Percentiles rank a stretch among this genome's conserved stretches.
Evolutionary conservation across 169 alveolate genomes (phyloP).

Genomic region (Plasmodium gaboni): DNA sequence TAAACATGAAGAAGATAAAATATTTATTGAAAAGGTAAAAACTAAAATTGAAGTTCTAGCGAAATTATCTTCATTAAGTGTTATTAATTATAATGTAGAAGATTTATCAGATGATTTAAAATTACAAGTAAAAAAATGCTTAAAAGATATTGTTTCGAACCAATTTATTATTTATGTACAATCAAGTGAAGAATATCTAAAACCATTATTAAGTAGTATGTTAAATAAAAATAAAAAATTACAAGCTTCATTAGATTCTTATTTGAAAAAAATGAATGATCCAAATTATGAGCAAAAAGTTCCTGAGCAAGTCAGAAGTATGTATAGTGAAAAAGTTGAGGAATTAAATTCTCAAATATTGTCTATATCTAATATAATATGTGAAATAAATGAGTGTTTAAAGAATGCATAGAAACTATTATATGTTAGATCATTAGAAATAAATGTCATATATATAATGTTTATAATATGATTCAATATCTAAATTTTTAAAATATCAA

Average conservation of each 20-base stretch:
- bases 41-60: slow-evolving; percentile 76
- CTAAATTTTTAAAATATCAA: no score
- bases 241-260: slow-evolving; percentile 82
- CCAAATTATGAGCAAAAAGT: slow-evolving; percentile 89
- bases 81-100: slow-evolving; percentile 67
- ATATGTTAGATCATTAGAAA: no score
- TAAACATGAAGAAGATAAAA: slow-evolving; percentile 66
- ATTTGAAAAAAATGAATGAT: slow-evolving; percentile 82
- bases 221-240: slow-evolving; percentile 78
- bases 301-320: slow-evolving; percentile 86
- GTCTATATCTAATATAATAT: slow-evolving; percentile 45
- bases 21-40: slow-evolving; percentile 74
- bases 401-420: neutral
- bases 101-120: slow-evolving; percentile 52
- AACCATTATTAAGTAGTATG: slow-evolving; percentile 79
- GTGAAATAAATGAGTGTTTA: slow-evolving; percentile 70
- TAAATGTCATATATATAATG: no score
- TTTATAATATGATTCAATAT: no score
- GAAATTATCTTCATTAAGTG: slow-evolving; percentile 36
- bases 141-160: slow-evolving; percentile 74
- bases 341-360: slow-evolving; percentile 77
- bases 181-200: slow-evolving; percentile 76
- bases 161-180: slow-evolving; percentile 81
- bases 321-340: slow-evolving; percentile 85
- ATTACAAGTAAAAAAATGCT: slow-evolving; percentile 32